These are phyloP conservation scores for Piper betle DNA, from an alignment of 164 flowering plant species.

Conservation along the genomic window DNA sequence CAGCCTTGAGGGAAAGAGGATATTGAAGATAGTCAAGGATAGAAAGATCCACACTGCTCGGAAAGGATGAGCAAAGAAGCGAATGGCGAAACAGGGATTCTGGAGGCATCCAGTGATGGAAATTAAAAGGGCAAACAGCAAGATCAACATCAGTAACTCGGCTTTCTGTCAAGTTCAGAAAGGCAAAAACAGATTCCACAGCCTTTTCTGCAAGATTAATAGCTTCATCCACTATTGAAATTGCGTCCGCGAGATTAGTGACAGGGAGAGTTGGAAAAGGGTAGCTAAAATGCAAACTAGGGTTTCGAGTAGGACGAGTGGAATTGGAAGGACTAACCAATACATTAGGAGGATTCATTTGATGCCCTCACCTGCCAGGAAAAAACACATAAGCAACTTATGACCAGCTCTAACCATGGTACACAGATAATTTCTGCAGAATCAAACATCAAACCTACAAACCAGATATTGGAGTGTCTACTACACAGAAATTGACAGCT, in stretches of 20 bases:
- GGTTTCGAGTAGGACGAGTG: not conserved
- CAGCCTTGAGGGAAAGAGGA: conserved; percentile 33
- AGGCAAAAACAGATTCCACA: conserved; percentile 20
- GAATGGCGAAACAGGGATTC: conserved; percentile 57
- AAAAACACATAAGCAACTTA: not conserved
- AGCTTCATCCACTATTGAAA: conserved; percentile 27
- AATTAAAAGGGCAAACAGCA: conserved; percentile 49
- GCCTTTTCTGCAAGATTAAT: conserved; percentile 28
- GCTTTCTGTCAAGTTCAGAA: conserved; percentile 6
- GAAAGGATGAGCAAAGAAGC: conserved; percentile 51
- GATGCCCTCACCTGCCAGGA: not conserved
- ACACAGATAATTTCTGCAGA: too few relatives aligned
- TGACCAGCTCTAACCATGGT: too few relatives aligned
- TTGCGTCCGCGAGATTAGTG: conserved; percentile 16
- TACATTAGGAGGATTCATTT: not conserved
- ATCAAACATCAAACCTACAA: too few relatives aligned
- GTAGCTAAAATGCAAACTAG: not conserved
- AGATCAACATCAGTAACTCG: conserved; percentile 9
- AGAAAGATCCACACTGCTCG: conserved; percentile 11
- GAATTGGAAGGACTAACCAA: not conserved
- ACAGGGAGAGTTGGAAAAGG: conserved; percentile 3
- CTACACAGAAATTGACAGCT: too few relatives aligned
- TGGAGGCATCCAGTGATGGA: conserved; percentile 53
- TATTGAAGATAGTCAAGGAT: conserved; percentile 20
- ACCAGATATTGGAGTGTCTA: too few relatives aligned